These are phyloP conservation scores for Pulveroboletus sp. DNA, from an alignment of 768 basidiomycete species.

Conservation along the genomic window DNA sequence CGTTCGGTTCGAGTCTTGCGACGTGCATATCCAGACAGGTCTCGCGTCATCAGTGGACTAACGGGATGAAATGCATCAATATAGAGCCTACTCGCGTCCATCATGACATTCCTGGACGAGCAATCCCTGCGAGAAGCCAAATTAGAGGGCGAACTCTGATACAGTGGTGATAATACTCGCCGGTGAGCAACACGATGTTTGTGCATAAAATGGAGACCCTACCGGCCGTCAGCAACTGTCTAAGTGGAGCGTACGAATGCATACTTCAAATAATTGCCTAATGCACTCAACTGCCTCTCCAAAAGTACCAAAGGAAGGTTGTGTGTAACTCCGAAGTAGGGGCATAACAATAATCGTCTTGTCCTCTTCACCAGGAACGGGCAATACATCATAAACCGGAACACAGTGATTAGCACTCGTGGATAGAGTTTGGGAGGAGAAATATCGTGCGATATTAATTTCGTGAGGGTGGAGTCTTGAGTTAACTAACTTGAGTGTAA, in stretches of 20 bases:
- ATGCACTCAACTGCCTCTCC: slow-evolving; percentile 23
- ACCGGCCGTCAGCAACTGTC: background rate
- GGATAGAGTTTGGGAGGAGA: background rate
- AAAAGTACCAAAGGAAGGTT: slow-evolving; percentile 23
- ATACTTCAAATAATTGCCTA: slow-evolving; percentile 30
- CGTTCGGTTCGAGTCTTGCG: slow-evolving; percentile 6
- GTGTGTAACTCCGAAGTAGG: slow-evolving; percentile 24
- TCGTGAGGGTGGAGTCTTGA: slow-evolving; percentile 23
- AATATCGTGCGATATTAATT: slow-evolving; percentile 25
- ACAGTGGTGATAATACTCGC: background rate
- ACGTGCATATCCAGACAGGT: slow-evolving; percentile 20
- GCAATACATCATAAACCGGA: slow-evolving; percentile 25
- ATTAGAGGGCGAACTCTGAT: too few relatives aligned
- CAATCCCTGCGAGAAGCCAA: slow-evolving; percentile 22
- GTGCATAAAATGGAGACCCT: slow-evolving; percentile 28
- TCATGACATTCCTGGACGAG: slow-evolving; percentile 31
- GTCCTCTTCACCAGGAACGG: slow-evolving; percentile 6
- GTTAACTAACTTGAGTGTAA: slow-evolving; percentile 30
- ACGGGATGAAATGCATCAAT: slow-evolving; percentile 28
- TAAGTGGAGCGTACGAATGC: background rate
- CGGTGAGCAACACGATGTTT: slow-evolving; percentile 15
- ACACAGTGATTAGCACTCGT: slow-evolving; percentile 32
- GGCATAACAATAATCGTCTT: slow-evolving; percentile 32
- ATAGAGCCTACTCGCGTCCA: slow-evolving; percentile 26
- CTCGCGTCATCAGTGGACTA: slow-evolving; percentile 10